phyloP scores from a whole-genome alignment of 2,329 filamentous ascomycete species.

The Fusarium dlaminii region DNA sequence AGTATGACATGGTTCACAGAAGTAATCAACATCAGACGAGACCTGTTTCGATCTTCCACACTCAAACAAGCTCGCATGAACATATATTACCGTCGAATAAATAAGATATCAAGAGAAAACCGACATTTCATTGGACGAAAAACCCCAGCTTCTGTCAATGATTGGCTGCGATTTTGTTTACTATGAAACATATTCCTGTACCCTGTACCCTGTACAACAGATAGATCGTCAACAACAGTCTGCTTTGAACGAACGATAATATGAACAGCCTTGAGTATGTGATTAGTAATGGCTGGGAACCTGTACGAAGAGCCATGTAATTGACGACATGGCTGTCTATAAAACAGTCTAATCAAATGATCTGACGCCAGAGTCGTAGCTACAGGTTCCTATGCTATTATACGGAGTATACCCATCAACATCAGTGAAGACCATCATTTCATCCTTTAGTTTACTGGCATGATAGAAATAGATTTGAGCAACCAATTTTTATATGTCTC shows the following conservation, averaged over 20 bases:
- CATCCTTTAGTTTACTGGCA: not conserved
- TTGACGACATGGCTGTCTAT: not conserved
- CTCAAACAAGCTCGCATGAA: not conserved
- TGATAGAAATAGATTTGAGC: not conserved
- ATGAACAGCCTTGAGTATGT: not conserved
- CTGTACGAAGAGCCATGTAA: not conserved
- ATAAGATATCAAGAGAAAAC: not conserved
- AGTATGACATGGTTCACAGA: not conserved
- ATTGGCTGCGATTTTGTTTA: not conserved
- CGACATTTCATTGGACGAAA: not conserved
- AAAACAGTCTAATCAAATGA: not conserved
- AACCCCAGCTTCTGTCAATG: not conserved
- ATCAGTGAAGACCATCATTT: not conserved
- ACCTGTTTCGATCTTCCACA: slow-evolving; percentile 1
- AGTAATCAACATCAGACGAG: slow-evolving; percentile 4
- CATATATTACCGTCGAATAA: not conserved
- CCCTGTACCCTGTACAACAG: not conserved
- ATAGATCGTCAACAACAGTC: not conserved
- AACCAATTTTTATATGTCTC: slow-evolving; percentile 28
- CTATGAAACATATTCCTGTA: not conserved
- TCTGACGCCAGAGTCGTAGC: not conserved
- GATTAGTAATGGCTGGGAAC: not conserved
- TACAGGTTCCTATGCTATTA: not conserved
- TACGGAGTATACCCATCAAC: not conserved
- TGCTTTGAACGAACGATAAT: not conserved